Percentiles rank a stretch among this genome's conserved stretches.
These are phyloP conservation scores for Trypanosoma vivax DNA, from an alignment of 208 protist species.

Conservation along the genomic window DNA sequence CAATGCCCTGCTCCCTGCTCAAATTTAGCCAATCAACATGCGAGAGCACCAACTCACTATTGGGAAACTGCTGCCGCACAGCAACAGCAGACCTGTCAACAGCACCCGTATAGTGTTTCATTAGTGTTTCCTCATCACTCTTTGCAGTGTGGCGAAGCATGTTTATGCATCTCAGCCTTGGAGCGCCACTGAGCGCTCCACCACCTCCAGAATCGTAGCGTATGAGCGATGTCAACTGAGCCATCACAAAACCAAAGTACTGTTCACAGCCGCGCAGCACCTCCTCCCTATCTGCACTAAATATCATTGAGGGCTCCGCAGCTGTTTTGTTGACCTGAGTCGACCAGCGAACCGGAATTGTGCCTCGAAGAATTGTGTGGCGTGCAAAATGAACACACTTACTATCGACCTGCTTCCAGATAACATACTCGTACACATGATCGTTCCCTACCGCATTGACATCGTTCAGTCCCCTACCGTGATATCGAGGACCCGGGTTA, in stretches of 20 bases:
- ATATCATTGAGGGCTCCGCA: constrained; percentile 75
- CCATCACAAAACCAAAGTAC: constrained; percentile 67
- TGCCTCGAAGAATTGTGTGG: constrained; percentile 72
- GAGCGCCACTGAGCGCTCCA: constrained; percentile 7
- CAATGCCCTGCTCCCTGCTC: constrained; percentile 65
- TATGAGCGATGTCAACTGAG: constrained; percentile 43
- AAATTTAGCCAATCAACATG: constrained; percentile 84
- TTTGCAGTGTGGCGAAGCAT: constrained; percentile 67
- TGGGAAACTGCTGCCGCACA: constrained; percentile 31
- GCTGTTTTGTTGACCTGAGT: constrained; percentile 64
- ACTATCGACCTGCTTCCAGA: constrained; percentile 51
- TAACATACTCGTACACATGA: constrained; percentile 79
- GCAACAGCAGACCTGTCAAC: constrained; percentile 33
- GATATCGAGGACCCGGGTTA: constrained; percentile 79
- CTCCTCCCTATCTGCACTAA: constrained; percentile 58
- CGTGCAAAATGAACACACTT: constrained; percentile 46
- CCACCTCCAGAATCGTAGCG: constrained; percentile 37
- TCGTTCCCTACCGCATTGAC: constrained; percentile 78
- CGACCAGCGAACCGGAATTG: constrained; percentile 80
- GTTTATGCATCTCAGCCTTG: constrained; percentile 74
- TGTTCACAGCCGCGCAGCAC: constrained; percentile 42
- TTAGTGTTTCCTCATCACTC: constrained; percentile 53
- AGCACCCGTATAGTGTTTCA: constrained; percentile 59
- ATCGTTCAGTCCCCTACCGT: constrained; percentile 72
- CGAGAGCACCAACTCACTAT: constrained; percentile 52